These are phyloP conservation scores for Trichophyton benhamiae DNA, from an alignment of 2,329 filamentous ascomycete species.

Conservation along the genomic window DNA sequence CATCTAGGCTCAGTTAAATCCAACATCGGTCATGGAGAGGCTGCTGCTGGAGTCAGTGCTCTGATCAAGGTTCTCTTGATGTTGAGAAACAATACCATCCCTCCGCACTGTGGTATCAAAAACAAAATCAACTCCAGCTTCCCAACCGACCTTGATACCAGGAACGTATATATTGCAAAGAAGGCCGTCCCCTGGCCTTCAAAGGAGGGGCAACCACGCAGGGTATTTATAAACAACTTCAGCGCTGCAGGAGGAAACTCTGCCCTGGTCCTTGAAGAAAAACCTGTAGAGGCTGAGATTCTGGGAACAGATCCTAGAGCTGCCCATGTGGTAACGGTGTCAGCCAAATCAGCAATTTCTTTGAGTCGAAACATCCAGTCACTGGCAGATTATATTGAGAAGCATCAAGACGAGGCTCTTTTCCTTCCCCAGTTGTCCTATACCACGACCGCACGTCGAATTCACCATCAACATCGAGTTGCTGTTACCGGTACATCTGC, in stretches of 20 bases:
- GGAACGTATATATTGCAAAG: constrained; percentile 10
- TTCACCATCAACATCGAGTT: constrained; percentile 18
- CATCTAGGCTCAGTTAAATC: constrained; percentile 14
- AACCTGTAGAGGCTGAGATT: neutral
- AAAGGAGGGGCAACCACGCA: constrained; percentile 13
- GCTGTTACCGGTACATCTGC: neutral
- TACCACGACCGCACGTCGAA: constrained; percentile 50
- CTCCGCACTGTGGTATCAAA: constrained; percentile 16
- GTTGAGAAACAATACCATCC: constrained; percentile 18
- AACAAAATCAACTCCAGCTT: neutral
- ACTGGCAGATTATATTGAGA: constrained; percentile 39
- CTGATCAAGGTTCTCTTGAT: constrained; percentile 23
- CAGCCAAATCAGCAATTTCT: constrained; percentile 25
- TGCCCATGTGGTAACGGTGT: constrained; percentile 43
- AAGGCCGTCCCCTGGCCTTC: constrained; percentile 10
- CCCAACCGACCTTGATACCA: constrained; percentile 5
- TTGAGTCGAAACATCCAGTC: constrained; percentile 34
- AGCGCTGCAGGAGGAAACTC: neutral
- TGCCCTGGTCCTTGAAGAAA: constrained; percentile 1
- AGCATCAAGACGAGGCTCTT: constrained; percentile 25
- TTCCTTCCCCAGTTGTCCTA: constrained; percentile 46
- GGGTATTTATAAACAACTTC: neutral
- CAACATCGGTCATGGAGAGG: constrained; percentile 26
- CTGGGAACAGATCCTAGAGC: constrained; percentile 29
- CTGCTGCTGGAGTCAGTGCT: constrained; percentile 23